Evolutionary conservation across 257 asterid species (phyloP).

Genomic region (Solanum sejunctum): DNA sequence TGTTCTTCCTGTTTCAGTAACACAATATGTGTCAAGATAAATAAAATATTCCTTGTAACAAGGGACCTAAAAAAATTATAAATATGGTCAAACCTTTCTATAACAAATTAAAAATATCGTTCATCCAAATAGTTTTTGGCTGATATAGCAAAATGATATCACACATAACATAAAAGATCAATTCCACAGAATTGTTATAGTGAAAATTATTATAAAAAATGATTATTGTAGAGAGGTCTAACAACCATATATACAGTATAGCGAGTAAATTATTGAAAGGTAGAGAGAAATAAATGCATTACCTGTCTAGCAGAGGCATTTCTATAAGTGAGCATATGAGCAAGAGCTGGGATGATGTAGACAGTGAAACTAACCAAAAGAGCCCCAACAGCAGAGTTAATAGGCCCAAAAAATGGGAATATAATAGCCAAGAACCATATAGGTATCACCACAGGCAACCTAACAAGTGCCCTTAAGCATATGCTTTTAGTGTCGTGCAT

Average conservation of each 20-base stretch:
- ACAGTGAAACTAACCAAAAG: slow-evolving; percentile 92
- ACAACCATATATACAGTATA: background rate
- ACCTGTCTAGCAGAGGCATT: slow-evolving; percentile 79
- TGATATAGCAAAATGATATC: background rate
- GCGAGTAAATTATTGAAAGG: background rate
- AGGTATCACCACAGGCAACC: slow-evolving; percentile 83
- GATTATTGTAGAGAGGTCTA: background rate
- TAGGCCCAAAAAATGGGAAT: slow-evolving; percentile 92
- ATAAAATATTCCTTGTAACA: background rate
- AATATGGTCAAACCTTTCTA: background rate
- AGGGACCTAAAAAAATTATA: background rate
- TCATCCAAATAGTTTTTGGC: background rate
- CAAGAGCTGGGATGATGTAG: slow-evolving; percentile 78
- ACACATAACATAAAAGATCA: background rate
- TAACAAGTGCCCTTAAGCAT: slow-evolving; percentile 69
- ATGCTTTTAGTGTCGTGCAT: slow-evolving; percentile 82
- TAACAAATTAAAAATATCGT: background rate
- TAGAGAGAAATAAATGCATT: background rate
- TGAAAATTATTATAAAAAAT: background rate
- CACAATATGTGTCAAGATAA: background rate
- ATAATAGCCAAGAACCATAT: slow-evolving; percentile 93
- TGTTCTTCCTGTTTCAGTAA: background rate
- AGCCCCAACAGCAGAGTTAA: slow-evolving; percentile 88
- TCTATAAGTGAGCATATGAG: slow-evolving; percentile 84
- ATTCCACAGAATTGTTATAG: background rate